Evolutionary conservation across 176 grass and related monocot genomes (phyloP).

Genomic region (Ampelocalamus luodianensis): DNA sequence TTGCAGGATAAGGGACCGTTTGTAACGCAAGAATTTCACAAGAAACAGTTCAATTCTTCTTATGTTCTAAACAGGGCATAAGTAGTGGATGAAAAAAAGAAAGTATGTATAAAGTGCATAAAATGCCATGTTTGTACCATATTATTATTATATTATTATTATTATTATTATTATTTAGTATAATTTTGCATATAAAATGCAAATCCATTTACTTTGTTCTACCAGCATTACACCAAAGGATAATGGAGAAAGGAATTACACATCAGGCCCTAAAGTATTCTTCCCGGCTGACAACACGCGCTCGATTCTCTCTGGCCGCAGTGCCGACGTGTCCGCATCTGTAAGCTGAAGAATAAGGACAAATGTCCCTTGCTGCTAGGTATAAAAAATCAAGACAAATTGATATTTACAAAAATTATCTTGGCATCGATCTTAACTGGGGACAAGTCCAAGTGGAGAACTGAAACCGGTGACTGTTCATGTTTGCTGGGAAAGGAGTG

Average conservation of each 20-base stretch:
- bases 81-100: too few species aligned
- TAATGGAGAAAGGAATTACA: constrained; percentile 33
- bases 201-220: too few species aligned
- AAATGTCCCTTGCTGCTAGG: background rate
- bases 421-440: background rate
- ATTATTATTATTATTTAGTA: too few species aligned
- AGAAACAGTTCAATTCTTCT: too few species aligned
- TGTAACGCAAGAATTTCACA: too few species aligned
- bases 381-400: background rate
- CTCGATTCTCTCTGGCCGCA: background rate
- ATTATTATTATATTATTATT: too few species aligned
- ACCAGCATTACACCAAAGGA: background rate
- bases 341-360: constrained; percentile 19
- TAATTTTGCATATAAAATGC: too few species aligned
- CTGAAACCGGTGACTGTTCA: constrained; percentile 22
- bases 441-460: constrained; percentile 37
- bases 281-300: background rate
- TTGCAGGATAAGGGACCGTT: too few species aligned
- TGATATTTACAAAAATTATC: background rate
- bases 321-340: background rate
- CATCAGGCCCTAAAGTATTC: background rate
- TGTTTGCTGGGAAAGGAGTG: background rate
- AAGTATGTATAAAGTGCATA: too few species aligned
- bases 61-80: too few species aligned
- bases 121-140: too few species aligned